Conservation (phyloP, 176 grass and related monocot genomes). For the Rhynchospora pubera region DNA sequence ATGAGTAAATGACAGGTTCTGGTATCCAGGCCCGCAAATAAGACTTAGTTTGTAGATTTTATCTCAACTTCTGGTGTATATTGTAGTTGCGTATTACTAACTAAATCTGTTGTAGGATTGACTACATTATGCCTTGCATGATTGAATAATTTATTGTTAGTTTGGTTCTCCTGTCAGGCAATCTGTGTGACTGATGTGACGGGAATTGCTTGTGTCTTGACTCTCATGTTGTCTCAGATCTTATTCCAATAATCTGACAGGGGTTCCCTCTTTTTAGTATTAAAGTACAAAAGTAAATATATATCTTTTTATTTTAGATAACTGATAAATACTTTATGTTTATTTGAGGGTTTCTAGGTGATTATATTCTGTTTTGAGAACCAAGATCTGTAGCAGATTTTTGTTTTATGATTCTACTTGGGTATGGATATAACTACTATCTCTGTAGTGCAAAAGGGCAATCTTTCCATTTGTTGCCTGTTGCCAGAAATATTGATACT, state of each 20-base stretch:
- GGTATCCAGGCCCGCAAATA: background rate
- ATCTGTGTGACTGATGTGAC: background rate
- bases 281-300: background rate
- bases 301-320: background rate
- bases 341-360: background rate
- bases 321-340: background rate
- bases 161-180: background rate
- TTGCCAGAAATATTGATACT: background rate
- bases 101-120: background rate
- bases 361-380: background rate
- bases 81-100: conserved; percentile 3
- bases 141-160: background rate
- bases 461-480: background rate
- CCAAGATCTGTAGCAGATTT: background rate
- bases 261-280: background rate
- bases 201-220: too few species aligned
- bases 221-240: background rate
- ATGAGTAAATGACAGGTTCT: background rate
- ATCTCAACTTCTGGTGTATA: background rate
- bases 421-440: too few species aligned
- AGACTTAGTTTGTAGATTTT: conserved; percentile 4
- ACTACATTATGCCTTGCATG: background rate
- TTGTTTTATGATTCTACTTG: background rate
- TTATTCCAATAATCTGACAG: too few species aligned
- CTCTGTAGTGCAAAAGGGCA: background rate